phyloP scores from a whole-genome alignment of 2,329 filamentous ascomycete species.

The Colletotrichum cordylinicola region DNA sequence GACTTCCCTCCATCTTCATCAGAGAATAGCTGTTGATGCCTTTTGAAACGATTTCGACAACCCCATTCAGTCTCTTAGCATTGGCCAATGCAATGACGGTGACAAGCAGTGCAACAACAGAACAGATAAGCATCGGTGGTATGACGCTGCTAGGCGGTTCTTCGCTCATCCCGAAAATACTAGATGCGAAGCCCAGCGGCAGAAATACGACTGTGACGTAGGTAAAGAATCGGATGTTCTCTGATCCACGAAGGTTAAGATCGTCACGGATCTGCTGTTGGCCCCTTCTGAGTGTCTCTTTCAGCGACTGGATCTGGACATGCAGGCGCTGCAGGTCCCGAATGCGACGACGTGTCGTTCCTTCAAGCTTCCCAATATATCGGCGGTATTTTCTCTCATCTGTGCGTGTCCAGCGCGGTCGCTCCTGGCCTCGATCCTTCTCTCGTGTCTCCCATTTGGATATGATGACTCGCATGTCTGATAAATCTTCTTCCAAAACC shows the following conservation, averaged over 20 bases:
- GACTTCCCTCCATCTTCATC: not conserved
- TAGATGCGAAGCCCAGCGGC: slow-evolving; percentile 33
- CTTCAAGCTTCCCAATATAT: not conserved
- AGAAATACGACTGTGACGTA: slow-evolving; percentile 40
- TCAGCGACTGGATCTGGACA: not conserved
- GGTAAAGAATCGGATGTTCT: slow-evolving; percentile 37
- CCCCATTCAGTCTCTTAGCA: not conserved
- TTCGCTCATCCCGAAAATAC: slow-evolving; percentile 35
- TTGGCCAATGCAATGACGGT: not conserved
- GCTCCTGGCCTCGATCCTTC: slow-evolving; percentile 27
- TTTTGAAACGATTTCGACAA: not conserved
- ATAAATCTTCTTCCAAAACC: not conserved
- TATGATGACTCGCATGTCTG: not conserved
- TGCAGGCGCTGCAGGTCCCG: not conserved
- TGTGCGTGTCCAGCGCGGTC: slow-evolving; percentile 34
- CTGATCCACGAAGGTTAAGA: slow-evolving; percentile 18
- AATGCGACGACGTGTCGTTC: not conserved
- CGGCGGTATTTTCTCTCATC: slow-evolving; percentile 35
- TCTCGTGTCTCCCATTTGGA: slow-evolving; percentile 30
- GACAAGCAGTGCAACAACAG: not conserved
- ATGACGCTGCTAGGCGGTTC: not conserved
- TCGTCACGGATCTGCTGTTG: slow-evolving; percentile 14
- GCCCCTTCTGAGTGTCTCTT: not conserved
- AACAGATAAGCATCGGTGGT: not conserved
- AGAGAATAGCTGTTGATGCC: not conserved